phyloP scores from a whole-genome alignment of 257 asterid genomes.

The Henckelia pumila region DNA sequence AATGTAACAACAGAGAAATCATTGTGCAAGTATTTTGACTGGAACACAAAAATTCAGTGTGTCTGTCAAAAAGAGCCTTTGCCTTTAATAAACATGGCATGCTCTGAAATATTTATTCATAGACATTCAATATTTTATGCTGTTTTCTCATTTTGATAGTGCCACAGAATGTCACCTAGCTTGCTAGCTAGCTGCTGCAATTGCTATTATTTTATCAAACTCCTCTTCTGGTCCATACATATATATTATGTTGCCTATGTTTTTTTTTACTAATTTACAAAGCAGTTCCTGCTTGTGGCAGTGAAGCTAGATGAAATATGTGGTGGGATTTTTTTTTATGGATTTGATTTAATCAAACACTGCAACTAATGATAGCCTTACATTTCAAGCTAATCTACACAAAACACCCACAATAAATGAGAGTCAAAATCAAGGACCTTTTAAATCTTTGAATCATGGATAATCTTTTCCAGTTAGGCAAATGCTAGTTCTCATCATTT shows the following conservation, averaged over 20 bases:
- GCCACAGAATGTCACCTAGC: conserved; percentile 2
- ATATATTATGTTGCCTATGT: neutral
- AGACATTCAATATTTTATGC: neutral
- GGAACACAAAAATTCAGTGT: neutral
- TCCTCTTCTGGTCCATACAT: neutral
- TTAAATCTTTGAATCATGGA: neutral
- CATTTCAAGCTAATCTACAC: neutral
- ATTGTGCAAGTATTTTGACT: neutral
- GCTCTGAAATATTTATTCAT: neutral
- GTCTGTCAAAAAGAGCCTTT: neutral
- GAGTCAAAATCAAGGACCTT: neutral
- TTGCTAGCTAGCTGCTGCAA: neutral
- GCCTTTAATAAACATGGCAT: neutral
- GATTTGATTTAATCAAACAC: neutral
- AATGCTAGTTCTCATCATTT: neutral
- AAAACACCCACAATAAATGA: neutral
- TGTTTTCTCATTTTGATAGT: neutral
- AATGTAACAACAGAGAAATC: neutral
- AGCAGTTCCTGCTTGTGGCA: neutral
- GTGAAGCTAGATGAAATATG: neutral
- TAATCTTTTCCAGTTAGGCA: neutral
- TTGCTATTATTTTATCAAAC: neutral
- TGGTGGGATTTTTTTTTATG: neutral
- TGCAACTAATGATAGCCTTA: neutral
- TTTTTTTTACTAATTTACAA: neutral